Base-by-base conservation (phyloP, 1,284 basidiomycete genomes). In the Xerocomus amazonicus region DNA sequence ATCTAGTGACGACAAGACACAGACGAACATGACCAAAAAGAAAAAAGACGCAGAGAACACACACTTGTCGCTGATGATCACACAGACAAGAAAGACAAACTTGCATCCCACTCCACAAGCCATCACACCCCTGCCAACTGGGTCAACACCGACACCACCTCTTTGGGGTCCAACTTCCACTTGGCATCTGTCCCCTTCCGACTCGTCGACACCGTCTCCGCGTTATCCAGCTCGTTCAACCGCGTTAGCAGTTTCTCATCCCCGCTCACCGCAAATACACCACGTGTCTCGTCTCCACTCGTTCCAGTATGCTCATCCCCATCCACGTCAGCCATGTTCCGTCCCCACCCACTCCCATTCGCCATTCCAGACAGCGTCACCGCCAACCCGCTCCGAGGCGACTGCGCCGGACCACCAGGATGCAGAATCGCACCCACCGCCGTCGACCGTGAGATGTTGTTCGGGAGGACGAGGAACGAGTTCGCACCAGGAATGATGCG, bases 381-480 rank as follows among this genome's bases (percentile, higher is more conserved):
- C 9, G 39, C 29, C 14, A 59, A 2, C 1, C 62, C 58, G 66
- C 55, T 70, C 41, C 76, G 61, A 3, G 76, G 73, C 0, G 79
- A 78, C 37, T 77, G 76, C 4, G 77, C 76, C 2, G 83, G 83
- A 2, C 84, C 82, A 9, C 81, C 81, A 0, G 84, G 83, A 57
- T 84, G 81, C 27, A 90, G 69, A 52, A 90, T 83, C 12, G 83
- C 79, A 38, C 83, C 86, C 4, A 92, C 87, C 0, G 90, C 90
- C 0, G 84, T 83, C 14, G 84, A 87, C 8, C 91, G 80, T 10
- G 87, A 90, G 55, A 90, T 83, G 59, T 90, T 88, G 69, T 87
- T 89, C 2, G 91, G 91, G 9, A 92, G 74, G 40, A 94, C 84
- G 40, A 92, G 80, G 78, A 94, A 92, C 40, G 79, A 80, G 63